Conservation (phyloP, 192 early-diverging fungal genomes). For the Rhizophagus prolifer region DNA sequence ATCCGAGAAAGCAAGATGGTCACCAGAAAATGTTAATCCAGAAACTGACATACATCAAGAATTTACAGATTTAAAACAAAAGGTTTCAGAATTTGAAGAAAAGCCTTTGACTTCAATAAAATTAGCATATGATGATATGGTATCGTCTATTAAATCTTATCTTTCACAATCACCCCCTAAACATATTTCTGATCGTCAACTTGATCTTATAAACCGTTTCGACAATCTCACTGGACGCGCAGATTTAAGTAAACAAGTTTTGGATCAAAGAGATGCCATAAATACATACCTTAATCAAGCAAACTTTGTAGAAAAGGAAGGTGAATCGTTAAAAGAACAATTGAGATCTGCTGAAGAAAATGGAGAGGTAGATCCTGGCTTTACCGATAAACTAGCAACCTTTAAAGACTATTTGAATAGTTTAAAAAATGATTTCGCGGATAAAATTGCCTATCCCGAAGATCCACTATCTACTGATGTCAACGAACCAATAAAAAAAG, state of each 20-base stretch:
- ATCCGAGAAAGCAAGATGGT: slow-evolving; percentile 18
- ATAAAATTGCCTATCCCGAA: slow-evolving; percentile 10
- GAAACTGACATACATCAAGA: slow-evolving; percentile 3
- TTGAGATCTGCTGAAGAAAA: slow-evolving; percentile 12
- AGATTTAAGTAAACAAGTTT: slow-evolving; percentile 15
- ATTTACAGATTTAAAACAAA: slow-evolving; percentile 3
- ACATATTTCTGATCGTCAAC: slow-evolving; percentile 17
- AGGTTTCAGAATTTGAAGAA: slow-evolving; percentile 23
- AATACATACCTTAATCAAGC: slow-evolving; percentile 8
- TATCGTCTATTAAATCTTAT: slow-evolving; percentile 1
- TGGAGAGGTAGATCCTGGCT: not conserved
- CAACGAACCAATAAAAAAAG: slow-evolving; percentile 18
- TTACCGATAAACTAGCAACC: slow-evolving; percentile 7
- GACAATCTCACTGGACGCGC: not conserved
- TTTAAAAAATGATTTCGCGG: not conserved
- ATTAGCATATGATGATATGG: slow-evolving; percentile 12
- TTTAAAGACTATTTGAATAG: slow-evolving; percentile 11
- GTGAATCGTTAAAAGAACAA: not conserved
- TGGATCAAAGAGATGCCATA: slow-evolving; percentile 18
- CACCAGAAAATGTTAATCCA: not conserved
- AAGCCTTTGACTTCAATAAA: not conserved
- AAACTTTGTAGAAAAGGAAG: slow-evolving; percentile 8
- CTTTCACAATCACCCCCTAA: slow-evolving; percentile 11
- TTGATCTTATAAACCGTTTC: not conserved
- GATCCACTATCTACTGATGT: not conserved